A percentile compares a stretch with the other conserved stretches of the same genome.
Conservation (phyloP, 2,329 filamentous ascomycete species). For the Fusarium sp. region DNA sequence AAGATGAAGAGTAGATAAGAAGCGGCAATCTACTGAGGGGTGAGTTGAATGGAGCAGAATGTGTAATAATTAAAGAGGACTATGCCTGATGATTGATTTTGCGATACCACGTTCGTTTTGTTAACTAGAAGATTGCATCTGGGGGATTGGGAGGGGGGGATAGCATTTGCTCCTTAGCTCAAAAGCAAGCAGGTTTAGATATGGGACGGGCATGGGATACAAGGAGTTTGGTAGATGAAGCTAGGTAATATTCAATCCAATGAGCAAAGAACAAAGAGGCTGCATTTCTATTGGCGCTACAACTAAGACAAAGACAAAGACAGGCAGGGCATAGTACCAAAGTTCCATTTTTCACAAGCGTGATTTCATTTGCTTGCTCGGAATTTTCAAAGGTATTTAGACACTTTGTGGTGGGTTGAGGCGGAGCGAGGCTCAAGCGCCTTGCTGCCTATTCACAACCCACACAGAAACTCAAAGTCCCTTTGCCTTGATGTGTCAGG, state of each 20-base stretch:
- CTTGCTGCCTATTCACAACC: conserved; percentile 43
- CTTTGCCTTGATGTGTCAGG: conserved; percentile 20
- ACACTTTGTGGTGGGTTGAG: conserved; percentile 19
- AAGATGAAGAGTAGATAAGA: neutral
- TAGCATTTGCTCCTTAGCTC: conserved; percentile 39
- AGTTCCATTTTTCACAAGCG: conserved; percentile 26
- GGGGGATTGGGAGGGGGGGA: conserved; percentile 22
- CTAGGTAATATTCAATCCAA: conserved; percentile 11
- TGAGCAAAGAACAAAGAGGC: conserved; percentile 7
- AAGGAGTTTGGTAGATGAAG: conserved; percentile 44
- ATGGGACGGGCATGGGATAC: conserved; percentile 34
- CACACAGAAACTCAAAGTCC: conserved; percentile 20
- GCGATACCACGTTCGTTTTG: conserved; percentile 47
- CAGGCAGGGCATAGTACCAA: conserved; percentile 10
- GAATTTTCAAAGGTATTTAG: neutral
- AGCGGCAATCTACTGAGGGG: conserved; percentile 18
- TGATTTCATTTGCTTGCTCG: conserved; percentile 9
- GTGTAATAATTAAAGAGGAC: conserved; percentile 29
- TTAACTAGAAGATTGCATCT: conserved; percentile 38
- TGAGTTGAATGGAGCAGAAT: conserved; percentile 19
- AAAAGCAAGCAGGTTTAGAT: conserved; percentile 19
- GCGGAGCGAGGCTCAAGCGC: conserved; percentile 36
- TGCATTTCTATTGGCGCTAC: too few relatives aligned
- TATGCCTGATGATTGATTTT: conserved; percentile 45
- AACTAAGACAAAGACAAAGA: neutral